Percentiles rank a stretch among this genome's conserved stretches.
Evolutionary conservation across 768 basidiomycete species (phyloP).

Genomic region (Termitomyces sp.): DNA sequence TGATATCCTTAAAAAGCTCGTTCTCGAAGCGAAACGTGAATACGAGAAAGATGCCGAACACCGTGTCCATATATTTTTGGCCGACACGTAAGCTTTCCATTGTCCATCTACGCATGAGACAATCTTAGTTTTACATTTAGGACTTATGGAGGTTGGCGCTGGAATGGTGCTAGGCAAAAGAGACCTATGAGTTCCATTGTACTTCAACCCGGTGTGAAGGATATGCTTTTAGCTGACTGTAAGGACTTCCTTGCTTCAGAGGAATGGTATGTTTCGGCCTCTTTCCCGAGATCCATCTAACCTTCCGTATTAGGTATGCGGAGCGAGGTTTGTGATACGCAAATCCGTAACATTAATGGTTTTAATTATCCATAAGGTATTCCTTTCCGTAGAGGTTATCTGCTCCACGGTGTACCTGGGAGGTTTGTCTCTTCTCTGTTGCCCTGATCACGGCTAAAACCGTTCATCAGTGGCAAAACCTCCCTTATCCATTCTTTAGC

Average conservation of each 20-base stretch:
- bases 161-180: conserved; percentile 87
- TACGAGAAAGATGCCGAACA: conserved; percentile 92
- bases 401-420: conserved; percentile 83
- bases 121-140: conserved; percentile 26
- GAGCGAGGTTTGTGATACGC: conserved; percentile 63
- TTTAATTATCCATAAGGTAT: conserved; percentile 50
- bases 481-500: conserved; percentile 83
- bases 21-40: conserved; percentile 82
- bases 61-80: conserved; percentile 85
- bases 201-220: conserved; percentile 83
- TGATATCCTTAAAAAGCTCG: conserved; percentile 82
- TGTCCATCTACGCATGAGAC: not conserved
- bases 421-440: conserved; percentile 42
- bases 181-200: conserved; percentile 92
- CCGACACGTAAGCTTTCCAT: conserved; percentile 67
- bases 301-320: conserved; percentile 63
- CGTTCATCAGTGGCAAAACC: conserved; percentile 65
- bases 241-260: conserved; percentile 82
- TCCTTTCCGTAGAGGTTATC: conserved; percentile 83
- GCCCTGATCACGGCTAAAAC: conserved; percentile 13
- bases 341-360: conserved; percentile 7
- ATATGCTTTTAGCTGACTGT: conserved; percentile 87
- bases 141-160: conserved; percentile 76
- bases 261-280: conserved; percentile 59
- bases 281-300: conserved; percentile 9